A percentile compares a stretch with the other conserved stretches of the same genome.
These are phyloP conservation scores for Orobanche coerulescens DNA, from an alignment of 257 asterid species.

Conservation along the genomic window DNA sequence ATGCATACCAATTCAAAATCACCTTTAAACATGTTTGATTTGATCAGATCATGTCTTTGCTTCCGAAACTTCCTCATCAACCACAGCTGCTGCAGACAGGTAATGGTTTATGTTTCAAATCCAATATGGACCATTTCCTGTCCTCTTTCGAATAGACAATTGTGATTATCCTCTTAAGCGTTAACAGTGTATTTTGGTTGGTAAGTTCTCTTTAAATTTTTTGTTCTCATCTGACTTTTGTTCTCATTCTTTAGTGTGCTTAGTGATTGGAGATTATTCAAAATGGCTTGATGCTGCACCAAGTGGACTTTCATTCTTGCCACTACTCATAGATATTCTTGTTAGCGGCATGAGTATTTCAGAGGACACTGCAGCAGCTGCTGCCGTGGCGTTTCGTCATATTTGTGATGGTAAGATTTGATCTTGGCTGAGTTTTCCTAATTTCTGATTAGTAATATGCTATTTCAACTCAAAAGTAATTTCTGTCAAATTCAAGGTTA, in stretches of 20 bases:
- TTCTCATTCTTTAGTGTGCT: constrained; percentile 52
- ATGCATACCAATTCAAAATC: neutral
- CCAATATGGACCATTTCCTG: constrained; percentile 2
- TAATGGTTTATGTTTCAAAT: constrained; percentile 27
- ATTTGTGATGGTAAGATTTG: constrained; percentile 65
- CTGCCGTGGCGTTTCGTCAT: constrained; percentile 89
- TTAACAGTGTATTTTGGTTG: constrained; percentile 7
- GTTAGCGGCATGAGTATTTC: constrained; percentile 87
- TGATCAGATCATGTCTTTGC: constrained; percentile 75
- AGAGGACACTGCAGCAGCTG: constrained; percentile 97
- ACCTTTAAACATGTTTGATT: constrained; percentile 15
- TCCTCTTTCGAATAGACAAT: constrained; percentile 1
- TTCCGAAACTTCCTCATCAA: constrained; percentile 87
- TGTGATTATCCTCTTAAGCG: constrained; percentile 11
- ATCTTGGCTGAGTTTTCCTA: constrained; percentile 14
- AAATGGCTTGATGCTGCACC: constrained; percentile 88
- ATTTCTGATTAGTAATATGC: neutral
- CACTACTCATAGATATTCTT: constrained; percentile 84
- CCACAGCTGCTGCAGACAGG: constrained; percentile 96
- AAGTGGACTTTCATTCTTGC: constrained; percentile 76
- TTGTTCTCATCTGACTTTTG: constrained; percentile 14
- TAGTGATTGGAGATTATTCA: constrained; percentile 85
- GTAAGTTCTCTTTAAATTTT: constrained; percentile 17
- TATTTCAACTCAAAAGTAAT: constrained; percentile 11
- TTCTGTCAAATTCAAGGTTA: neutral